Conservation (phyloP, 1,139 yeast species). For the Candida glucosophila region DNA sequence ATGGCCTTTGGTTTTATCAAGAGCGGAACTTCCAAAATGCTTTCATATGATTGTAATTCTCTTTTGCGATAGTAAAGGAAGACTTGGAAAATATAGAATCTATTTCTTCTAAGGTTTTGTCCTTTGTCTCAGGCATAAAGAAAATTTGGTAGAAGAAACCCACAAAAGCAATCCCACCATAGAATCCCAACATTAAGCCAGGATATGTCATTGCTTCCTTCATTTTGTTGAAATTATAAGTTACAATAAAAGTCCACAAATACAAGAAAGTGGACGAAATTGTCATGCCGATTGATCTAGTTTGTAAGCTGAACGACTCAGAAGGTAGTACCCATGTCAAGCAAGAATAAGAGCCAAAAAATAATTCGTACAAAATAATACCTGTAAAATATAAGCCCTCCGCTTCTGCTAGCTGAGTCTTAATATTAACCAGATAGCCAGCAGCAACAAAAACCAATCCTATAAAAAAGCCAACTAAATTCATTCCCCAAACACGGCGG, state of each 20-base stretch:
- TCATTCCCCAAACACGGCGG: conserved; percentile 35
- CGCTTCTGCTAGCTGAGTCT: conserved; percentile 35
- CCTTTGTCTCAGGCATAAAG: conserved; percentile 53
- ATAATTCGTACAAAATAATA: conserved; percentile 52
- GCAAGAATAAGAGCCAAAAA: conserved; percentile 58
- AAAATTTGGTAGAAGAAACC: conserved; percentile 49
- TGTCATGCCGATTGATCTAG: conserved; percentile 47
- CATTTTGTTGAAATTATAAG: conserved; percentile 50
- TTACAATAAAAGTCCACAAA: conserved; percentile 56
- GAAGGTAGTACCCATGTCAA: conserved; percentile 51
- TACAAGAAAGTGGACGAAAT: conserved; percentile 46
- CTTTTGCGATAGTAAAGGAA: conserved; percentile 10
- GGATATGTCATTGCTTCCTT: conserved; percentile 50
- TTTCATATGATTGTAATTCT: conserved; percentile 13
- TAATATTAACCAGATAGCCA: conserved; percentile 34
- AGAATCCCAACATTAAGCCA: conserved; percentile 56
- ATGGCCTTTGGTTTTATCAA: no score
- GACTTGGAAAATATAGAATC: conserved; percentile 38
- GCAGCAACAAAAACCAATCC: conserved; percentile 51
- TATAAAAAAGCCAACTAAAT: conserved; percentile 43
- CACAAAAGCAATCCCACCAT: conserved; percentile 52
- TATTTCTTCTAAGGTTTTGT: conserved; percentile 50
- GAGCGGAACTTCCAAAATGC: conserved; percentile 15
- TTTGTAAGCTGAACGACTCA: conserved; percentile 36
- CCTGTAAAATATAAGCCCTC: conserved; percentile 52